Conservation (phyloP, 2,329 filamentous ascomycete genomes). For the Pestalotiopsis fici region DNA sequence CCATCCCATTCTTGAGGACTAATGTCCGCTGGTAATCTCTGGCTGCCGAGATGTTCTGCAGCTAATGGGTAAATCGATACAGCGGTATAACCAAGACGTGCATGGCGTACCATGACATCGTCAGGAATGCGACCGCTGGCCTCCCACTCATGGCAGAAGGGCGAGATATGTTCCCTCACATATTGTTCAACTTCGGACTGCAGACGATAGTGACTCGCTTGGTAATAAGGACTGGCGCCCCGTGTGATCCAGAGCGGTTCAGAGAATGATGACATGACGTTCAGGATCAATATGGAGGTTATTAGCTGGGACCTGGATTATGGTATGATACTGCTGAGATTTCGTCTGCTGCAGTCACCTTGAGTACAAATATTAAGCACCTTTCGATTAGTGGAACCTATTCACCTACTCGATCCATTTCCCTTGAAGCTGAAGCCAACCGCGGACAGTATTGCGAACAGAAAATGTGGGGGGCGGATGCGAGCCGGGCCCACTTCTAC, state of each 20-base stretch:
- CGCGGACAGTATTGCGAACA: not conserved
- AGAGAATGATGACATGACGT: not conserved
- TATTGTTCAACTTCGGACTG: not conserved
- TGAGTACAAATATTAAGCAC: not conserved
- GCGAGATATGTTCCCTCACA: not conserved
- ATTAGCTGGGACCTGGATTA: not conserved
- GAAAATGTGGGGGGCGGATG: not conserved
- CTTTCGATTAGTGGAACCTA: not conserved
- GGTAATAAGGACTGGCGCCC: not conserved
- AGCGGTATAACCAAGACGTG: not conserved
- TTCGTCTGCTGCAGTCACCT: not conserved
- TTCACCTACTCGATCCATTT: not conserved
- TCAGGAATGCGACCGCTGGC: not conserved
- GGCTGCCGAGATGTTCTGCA: not conserved
- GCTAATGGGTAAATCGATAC: not conserved
- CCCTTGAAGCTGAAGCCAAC: not conserved
- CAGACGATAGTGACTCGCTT: not conserved
- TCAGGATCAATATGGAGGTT: not conserved
- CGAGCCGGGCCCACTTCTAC: not conserved
- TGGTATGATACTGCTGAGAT: not conserved
- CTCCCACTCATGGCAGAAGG: not conserved
- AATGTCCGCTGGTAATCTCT: slow-evolving; percentile 14
- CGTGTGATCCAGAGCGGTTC: not conserved
- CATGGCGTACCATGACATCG: not conserved
- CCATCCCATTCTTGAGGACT: slow-evolving; percentile 33